These are phyloP conservation scores for Astragalus glycyphyllos DNA, from an alignment of 306 rosid genomes.

Conservation along the genomic window DNA sequence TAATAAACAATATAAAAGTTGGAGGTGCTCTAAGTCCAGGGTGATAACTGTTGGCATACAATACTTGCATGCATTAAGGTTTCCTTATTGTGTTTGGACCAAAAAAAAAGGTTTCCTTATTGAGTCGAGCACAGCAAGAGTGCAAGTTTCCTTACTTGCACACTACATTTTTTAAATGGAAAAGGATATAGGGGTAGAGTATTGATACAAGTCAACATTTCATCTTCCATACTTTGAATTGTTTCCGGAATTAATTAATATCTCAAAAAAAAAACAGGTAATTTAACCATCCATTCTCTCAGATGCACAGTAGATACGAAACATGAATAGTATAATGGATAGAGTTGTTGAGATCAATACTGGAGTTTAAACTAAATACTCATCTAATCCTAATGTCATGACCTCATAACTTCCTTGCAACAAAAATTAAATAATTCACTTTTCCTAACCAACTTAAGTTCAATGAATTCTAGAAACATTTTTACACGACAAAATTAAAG, in stretches of 20 bases:
- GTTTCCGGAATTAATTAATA: not conserved
- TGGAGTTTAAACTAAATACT: slow-evolving; percentile 5
- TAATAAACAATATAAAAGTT: no score
- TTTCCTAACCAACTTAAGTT: slow-evolving; percentile 3
- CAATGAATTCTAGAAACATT: slow-evolving; percentile 10
- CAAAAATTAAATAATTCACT: slow-evolving; percentile 1
- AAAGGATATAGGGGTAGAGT: not conserved
- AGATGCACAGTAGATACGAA: not conserved
- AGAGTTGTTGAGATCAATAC: not conserved
- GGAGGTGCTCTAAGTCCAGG: not conserved
- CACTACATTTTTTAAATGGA: not conserved
- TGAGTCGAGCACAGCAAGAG: not conserved
- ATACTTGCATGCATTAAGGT: not conserved
- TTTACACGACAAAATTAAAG: slow-evolving; percentile 18
- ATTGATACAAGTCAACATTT: not conserved
- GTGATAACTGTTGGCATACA: not conserved
- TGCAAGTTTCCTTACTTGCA: no score
- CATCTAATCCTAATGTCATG: not conserved
- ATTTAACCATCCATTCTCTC: not conserved
- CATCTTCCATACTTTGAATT: not conserved
- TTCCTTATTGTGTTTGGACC: no score
- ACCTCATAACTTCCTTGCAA: not conserved
- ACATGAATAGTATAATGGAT: not conserved
- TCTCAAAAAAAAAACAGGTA: not conserved
- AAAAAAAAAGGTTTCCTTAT: no score